These are phyloP conservation scores for Quercus robur DNA, from an alignment of 306 rosid genomes.

Conservation along the genomic window DNA sequence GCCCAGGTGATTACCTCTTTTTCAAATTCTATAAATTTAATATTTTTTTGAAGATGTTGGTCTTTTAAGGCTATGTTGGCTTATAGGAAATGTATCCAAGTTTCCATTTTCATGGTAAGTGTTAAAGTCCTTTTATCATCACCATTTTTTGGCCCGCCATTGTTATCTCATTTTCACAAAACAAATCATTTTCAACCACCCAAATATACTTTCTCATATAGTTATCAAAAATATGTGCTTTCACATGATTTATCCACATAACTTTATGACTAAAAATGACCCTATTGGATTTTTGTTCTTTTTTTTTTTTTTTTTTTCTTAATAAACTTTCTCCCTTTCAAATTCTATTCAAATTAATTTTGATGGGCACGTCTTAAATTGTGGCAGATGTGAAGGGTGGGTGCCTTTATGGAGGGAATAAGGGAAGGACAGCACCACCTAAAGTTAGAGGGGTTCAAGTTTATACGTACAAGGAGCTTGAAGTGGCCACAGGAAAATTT, in stretches of 20 bases:
- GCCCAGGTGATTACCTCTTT: slow-evolving; percentile 62
- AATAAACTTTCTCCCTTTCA: not conserved
- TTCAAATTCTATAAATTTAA: not conserved
- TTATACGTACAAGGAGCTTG: slow-evolving; percentile 78
- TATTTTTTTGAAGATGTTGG: not conserved
- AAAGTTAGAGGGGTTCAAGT: slow-evolving; percentile 76
- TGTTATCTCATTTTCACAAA: not conserved
- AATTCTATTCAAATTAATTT: not conserved
- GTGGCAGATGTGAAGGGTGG: slow-evolving; percentile 78
- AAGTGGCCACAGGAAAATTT: slow-evolving; percentile 66
- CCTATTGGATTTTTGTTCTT: not conserved
- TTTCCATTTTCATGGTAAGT: not conserved
- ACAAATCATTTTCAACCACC: not conserved
- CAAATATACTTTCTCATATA: not conserved
- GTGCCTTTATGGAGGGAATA: slow-evolving; percentile 68
- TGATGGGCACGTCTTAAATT: slow-evolving; percentile 15
- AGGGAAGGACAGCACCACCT: slow-evolving; percentile 37
- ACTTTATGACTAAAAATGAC: not conserved
- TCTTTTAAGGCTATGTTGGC: not conserved
- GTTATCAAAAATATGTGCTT: not conserved
- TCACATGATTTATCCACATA: not conserved
- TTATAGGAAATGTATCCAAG: not conserved
- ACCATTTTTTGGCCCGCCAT: no score
- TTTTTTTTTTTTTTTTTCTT: not conserved
- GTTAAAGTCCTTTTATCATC: not conserved